A percentile compares a stretch with the other conserved stretches of the same genome.
Conservation (phyloP, 2,329 filamentous ascomycete genomes). For the Nigrospora oryzae region DNA sequence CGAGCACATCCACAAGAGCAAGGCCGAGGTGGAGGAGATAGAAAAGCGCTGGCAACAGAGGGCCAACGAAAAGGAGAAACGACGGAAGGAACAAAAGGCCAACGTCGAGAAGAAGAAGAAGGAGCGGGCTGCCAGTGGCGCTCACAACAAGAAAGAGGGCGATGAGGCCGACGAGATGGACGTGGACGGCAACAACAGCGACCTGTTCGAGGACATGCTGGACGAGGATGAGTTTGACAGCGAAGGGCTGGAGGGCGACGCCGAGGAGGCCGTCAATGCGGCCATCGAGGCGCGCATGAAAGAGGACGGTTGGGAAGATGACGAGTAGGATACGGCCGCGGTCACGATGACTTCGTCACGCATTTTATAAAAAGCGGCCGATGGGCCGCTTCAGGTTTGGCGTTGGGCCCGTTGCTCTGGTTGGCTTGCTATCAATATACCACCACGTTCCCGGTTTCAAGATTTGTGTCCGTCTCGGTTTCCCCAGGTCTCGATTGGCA, state of each 20-base stretch:
- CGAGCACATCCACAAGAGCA: conserved; percentile 81
- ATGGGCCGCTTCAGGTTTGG: too few relatives aligned
- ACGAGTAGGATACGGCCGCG: conserved; percentile 18
- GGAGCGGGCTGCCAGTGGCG: conserved; percentile 33
- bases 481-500: too few relatives aligned
- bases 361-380: too few relatives aligned
- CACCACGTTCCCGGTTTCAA: too few relatives aligned
- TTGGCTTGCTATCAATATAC: too few relatives aligned
- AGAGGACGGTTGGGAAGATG: conserved; percentile 44
- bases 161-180: conserved; percentile 26
- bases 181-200: conserved; percentile 31
- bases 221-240: conserved; percentile 42
- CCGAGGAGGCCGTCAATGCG: conserved; percentile 39
- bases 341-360: too few relatives aligned
- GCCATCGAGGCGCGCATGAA: conserved; percentile 25
- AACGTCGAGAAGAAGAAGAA: conserved; percentile 84
- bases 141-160: conserved; percentile 23
- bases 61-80: conserved; percentile 70
- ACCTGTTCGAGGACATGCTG: conserved; percentile 32
- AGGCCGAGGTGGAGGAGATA: conserved; percentile 66
- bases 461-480: too few relatives aligned
- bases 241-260: conserved; percentile 40
- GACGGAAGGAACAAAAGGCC: conserved; percentile 75
- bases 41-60: conserved; percentile 77
- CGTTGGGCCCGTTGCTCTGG: too few relatives aligned